Percentiles rank a stretch among this genome's conserved stretches.
These are phyloP conservation scores for Aspergillus ibericus DNA, from an alignment of 2,329 filamentous ascomycete species.

Conservation along the genomic window DNA sequence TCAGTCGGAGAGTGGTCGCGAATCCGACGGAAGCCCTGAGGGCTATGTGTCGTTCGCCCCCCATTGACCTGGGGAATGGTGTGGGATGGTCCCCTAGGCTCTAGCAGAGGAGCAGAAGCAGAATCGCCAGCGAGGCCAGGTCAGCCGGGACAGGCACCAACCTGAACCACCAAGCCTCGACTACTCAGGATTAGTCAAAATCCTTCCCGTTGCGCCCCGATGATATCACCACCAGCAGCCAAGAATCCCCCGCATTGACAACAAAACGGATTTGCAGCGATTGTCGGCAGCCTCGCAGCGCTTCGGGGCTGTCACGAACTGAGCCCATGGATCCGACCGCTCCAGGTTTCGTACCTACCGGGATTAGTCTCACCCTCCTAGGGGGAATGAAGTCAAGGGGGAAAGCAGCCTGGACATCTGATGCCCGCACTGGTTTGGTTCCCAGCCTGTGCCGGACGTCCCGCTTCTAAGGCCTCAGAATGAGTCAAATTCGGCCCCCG, in stretches of 20 bases:
- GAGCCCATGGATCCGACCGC: background rate
- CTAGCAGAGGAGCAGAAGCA: background rate
- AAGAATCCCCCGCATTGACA: constrained; percentile 7
- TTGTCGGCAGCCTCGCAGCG: background rate
- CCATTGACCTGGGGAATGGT: background rate
- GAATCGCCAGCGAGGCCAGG: background rate
- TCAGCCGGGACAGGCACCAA: background rate
- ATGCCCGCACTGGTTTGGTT: background rate
- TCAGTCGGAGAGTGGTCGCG: background rate
- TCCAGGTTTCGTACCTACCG: background rate
- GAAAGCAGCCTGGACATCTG: background rate
- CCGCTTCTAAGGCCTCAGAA: constrained; percentile 2
- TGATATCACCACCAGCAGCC: constrained; percentile 6
- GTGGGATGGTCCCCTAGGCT: background rate
- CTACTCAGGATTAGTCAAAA: background rate
- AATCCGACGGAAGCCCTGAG: background rate
- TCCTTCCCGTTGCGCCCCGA: constrained; percentile 1
- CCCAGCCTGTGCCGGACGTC: constrained; percentile 1
- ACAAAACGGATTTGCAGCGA: background rate
- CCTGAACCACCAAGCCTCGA: background rate
- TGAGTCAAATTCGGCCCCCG: background rate
- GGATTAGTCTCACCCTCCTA: background rate
- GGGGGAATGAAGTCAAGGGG: background rate
- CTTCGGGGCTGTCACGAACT: background rate
- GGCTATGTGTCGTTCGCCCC: background rate